Evolutionary conservation across 805 yeast genomes (phyloP), one percentile per base, ranked within the genome.

Genomic region (Sugiyamaella qingdaonensis): DNA sequence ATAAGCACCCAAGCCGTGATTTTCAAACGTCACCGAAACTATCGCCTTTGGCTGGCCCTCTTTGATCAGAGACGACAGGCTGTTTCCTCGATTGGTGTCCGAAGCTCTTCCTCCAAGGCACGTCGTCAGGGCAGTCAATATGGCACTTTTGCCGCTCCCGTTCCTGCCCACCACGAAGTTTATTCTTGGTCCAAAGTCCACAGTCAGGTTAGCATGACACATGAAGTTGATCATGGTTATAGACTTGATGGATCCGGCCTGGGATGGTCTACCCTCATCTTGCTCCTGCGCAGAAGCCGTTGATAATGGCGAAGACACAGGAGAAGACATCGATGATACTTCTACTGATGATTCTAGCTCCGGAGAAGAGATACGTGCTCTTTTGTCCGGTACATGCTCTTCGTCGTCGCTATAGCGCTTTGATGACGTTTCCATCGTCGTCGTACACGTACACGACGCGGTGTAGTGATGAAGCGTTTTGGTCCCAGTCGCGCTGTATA

Each of bases 131-230:
- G 96, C 97, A 0, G 97, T 89, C 54, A 91, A 71, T 16, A 91
- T 78, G 1, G 97, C 95, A 64, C 88, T 80, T 64, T 91, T 91
- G 31, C 98, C 98, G 36, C 91, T 82, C 2, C 98, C 98, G 64
- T 91, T 91, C 53, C 85, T 76, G 18, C 98, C 98, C 37, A 88
- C 85, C 53, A 91, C 88, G 64, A 91, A 86, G 66, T 91, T 91
- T 60, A 91, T 75, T 51, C 84, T 80, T 0, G 92, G 90, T 1
- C 94, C 94, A 32, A 91, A 76, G 2, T 77, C 78, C 8, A 94
- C 70, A 52, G 81, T 82, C 62, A 94, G 88, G 52, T 87, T 80
- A 46, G 81, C 85, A 65, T 94, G 99, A 41, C 61, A 58, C 68
- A 89, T 89, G 67, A 89, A 89, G 70, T 89, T 88, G 55, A 78